Evolutionary conservation across 2,329 filamentous ascomycete species (phyloP), one percentile per base, ranked within the genome.

Genomic region (Epichloe typhina): DNA sequence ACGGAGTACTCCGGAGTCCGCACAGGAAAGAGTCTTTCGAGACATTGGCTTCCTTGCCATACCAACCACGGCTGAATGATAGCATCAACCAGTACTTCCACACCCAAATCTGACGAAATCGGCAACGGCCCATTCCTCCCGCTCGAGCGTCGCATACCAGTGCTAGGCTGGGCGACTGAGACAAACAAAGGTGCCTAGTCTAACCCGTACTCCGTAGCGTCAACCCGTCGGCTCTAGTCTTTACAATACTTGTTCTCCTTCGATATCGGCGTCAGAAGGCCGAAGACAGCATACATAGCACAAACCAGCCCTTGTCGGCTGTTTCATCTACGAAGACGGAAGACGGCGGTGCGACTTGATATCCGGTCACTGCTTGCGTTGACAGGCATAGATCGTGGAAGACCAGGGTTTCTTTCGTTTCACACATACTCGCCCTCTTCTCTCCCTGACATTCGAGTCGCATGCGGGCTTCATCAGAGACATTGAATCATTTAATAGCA

Each of bases 141-240:
- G 19, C 40, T 38, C 31, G 40, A 43, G 9, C 39, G 23, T 6
- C n/a, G n/a, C 48, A 50, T 53, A 19, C 51, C 51, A 50, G 48
- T 35, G 15, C 36, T 36, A 26, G 48, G 48, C 51, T 48, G 40
- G 9, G 23, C 31, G 15, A 13, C 42, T 44, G 38, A 47, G 23
- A 50, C 47, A 39, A 23, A 44, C 35, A 35, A 33, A 37, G 17
- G 36, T 46, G 33, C 35, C 47, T 42, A 50, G 17, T 31, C 31
- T 31, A 31, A 31, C 31, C 31, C 31, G 31, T 11, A 4, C 31
- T 31, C 31, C 31, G 8, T 17, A 11, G 45, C 12, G 41, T 47
- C 43, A 45, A 33, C 39, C 38, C 11, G 21, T 21, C 26, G 17
- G 19, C 12, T 13, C 49, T 42, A 41, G 15, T 31, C 23, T 42